Evolutionary conservation across 1,284 basidiomycete species (phyloP), one percentile per base, ranked within the genome.

Genomic region (Trichosporon faecale): DNA sequence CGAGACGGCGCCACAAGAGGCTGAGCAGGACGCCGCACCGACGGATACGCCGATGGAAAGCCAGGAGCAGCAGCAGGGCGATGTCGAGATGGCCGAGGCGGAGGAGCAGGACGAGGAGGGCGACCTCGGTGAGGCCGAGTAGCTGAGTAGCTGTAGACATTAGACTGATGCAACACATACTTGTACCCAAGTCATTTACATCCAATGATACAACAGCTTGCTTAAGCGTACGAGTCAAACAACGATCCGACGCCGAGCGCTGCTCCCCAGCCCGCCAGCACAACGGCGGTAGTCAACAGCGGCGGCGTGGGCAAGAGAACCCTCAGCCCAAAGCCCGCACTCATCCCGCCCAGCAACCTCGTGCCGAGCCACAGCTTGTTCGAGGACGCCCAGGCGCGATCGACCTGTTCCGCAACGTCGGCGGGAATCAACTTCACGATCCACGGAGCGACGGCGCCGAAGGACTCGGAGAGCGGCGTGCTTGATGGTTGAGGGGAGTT

Each of bases 331-430:
- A 91, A 91, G 1, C 90, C 89, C 6, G 89, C 88, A 18, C 91
- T 90, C 90, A 95, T 91, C 0, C 93, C 93, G 21, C 93, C 92
- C 0, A 95, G 85, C 5, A 94, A 85, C 73, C 93, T 91, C 23
- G 93, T 87, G 6, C 94, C 89, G 1, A 93, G 85, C 93, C 93
- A 95, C 76, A 92, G 90, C 16, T 90, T 88, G 81, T 94, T 91
- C 3, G 84, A 65, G 85, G 87, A 74, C 88, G 31, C n/a, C 79
- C 79, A 81, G 8, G 73, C 67, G 2, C 35, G 63, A 16, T 61
- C 57, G 8, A 33, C 3, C 16, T 31, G 8, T 3, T 60, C 29
- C 33, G 66, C 21, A 44, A 60, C 14, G 27, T n/a, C 14, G 29
- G 21, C 69, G 21, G 66, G 23, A 9, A 63, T 49, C 16, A 35